Base-by-base conservation (phyloP, 2,329 filamentous ascomycete species). In the Penicillium fuscoglaucum region DNA sequence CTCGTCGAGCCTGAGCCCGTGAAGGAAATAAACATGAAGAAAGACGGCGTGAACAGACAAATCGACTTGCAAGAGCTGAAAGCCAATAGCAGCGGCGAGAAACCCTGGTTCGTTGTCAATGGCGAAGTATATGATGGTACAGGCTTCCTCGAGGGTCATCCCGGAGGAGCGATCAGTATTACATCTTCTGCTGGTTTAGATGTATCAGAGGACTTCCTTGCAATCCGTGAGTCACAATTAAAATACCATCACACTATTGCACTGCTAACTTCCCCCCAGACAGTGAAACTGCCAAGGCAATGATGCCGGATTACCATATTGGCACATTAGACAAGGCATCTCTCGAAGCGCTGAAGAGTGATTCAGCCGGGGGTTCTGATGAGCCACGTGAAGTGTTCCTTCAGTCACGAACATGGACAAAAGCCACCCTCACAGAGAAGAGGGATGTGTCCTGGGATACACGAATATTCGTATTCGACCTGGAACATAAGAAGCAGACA, bases 81-180 rank as follows among this genome's bases (percentile, higher is more conserved):
- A 60, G 80, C 83, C 61, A 90, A 96, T 66, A 83, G 85, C 26
- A 82, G 76, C 17, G 84, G 87, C 37, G 75, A 84, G 0, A 79
- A 84, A 29, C 90, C 91, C 0, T 96, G 92, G 91, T 96, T 97
- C 68, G 87, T 96, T 4, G 83, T 97, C 12, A 87, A 93, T 58
- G 90, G 91, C 0, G 87, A 97, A 68, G 91, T 97, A 0, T 97
- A 96, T 67, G 89, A 96, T 68, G 93, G 92, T 6, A 93, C 90
- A 0, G 76, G 78, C 2, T 97, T 95, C 71, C 78, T 97, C 15
- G 84, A 91, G 61, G 89, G 82, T 0, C 93, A 97, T 72, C 93
- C 93, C 0, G 93, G 93, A 52, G 93, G 93, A 51, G 91, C 90
- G 3, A 85, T 89, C 62, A 95, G 90, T 68, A 96, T 97, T 70